Conservation (phyloP, 1,284 basidiomycete species). For the Mycosarcoma maydis region DNA sequence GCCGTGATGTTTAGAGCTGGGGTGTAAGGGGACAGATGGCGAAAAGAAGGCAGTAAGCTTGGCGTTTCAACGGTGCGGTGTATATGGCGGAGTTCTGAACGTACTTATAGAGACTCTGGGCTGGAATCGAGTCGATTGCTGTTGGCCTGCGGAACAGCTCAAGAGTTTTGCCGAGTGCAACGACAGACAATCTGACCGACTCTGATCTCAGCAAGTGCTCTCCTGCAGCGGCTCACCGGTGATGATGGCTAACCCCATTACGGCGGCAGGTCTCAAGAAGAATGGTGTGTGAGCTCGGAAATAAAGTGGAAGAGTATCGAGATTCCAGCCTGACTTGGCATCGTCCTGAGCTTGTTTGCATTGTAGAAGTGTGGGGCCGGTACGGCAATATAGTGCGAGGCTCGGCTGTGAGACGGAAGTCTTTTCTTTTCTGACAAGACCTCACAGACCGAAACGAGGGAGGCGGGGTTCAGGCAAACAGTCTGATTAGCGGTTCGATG, state of each 20-base stretch:
- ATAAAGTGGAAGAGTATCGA: background rate
- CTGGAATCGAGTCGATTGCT: background rate
- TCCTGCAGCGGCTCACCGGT: no score
- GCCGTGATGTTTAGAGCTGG: no score
- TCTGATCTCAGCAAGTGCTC: no score
- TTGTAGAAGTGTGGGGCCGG: conserved; percentile 2
- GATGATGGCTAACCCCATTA: no score
- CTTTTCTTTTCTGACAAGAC: background rate
- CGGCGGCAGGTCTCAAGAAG: no score
- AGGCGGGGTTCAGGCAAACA: background rate
- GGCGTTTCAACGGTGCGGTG: conserved; percentile 1
- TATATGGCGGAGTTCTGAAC: conserved; percentile 9
- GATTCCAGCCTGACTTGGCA: conserved; percentile 11
- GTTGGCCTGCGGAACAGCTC: no score
- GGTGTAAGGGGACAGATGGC: background rate
- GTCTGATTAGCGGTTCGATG: background rate
- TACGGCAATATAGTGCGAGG: conserved; percentile 12
- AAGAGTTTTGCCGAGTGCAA: no score
- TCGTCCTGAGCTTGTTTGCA: background rate
- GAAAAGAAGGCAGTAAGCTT: background rate
- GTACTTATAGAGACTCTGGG: conserved; percentile 15
- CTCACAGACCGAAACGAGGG: background rate
- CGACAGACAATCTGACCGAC: no score
- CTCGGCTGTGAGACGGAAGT: background rate
- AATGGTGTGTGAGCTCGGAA: conserved; percentile 9